A percentile compares a stretch with the other conserved stretches of the same genome.
Conservation (phyloP, 2,329 filamentous ascomycete species). For the Neofusicoccum parvum region DNA sequence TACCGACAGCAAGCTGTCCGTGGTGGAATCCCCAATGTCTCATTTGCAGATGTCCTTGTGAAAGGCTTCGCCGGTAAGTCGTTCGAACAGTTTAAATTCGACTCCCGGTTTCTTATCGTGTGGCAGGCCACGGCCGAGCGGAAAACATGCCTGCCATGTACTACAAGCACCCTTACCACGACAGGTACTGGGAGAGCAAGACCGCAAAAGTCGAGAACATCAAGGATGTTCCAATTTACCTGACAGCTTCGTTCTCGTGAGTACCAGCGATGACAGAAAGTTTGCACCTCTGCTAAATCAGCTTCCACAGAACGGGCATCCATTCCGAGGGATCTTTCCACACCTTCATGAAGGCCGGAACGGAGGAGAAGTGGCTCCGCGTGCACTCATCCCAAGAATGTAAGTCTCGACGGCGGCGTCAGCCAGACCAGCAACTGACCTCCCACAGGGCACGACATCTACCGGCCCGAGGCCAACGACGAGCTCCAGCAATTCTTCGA, state of each 20-base stretch:
- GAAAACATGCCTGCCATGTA: slow-evolving; percentile 25
- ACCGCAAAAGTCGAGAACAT: slow-evolving; percentile 23
- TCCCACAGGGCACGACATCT: slow-evolving; percentile 8
- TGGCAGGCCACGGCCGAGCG: slow-evolving; percentile 22
- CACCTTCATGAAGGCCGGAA: slow-evolving; percentile 17
- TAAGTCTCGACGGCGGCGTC: not conserved
- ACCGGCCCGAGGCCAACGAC: slow-evolving; percentile 22
- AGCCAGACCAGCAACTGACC: not conserved
- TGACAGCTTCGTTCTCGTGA: slow-evolving; percentile 25
- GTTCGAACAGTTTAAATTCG: too few relatives aligned
- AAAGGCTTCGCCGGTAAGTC: not conserved
- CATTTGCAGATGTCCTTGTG: slow-evolving; percentile 21
- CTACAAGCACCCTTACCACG: not conserved
- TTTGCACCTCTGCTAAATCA: not conserved
- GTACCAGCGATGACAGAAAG: not conserved
- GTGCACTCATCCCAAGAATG: slow-evolving; percentile 15
- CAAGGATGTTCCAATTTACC: slow-evolving; percentile 25
- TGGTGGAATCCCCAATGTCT: slow-evolving; percentile 23
- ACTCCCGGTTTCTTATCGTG: not conserved
- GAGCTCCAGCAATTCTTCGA: slow-evolving; percentile 47
- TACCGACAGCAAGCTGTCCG: slow-evolving; percentile 26
- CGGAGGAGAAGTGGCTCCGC: slow-evolving; percentile 28
- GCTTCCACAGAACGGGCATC: slow-evolving; percentile 11
- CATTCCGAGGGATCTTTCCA: slow-evolving; percentile 27
- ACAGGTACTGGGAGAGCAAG: slow-evolving; percentile 24